Evolutionary conservation across 805 yeast genomes (phyloP), one percentile per base, ranked within the genome.

Genomic region (Nematodospora valgi): DNA sequence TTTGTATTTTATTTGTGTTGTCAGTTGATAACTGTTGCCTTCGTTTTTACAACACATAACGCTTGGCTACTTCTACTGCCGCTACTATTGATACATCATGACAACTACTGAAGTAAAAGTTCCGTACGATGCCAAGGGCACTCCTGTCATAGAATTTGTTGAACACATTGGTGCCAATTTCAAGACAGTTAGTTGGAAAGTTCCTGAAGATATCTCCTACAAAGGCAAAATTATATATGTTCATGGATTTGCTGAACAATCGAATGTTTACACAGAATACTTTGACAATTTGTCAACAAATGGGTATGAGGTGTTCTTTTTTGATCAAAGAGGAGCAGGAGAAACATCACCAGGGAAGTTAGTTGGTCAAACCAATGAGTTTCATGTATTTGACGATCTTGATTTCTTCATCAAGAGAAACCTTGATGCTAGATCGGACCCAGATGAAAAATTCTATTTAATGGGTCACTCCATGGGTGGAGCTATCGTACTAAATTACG

Each of bases 401-500:
- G 78, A 81, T 37, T 72, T 64, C 47, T 72, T 84, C 54, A 56
- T 80, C 35, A 61, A 72, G 37, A 51, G 50, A 30, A 70, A 70
- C 34, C 47, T 70, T 15, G 65, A 68, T 13, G 62, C 63, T 19
- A 41, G 58, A 25, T 35, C 36, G 9, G 55, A 54, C 5, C 52
- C 52, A 23, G 28, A 38, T 3, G 66, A 63, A 31, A 72, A 72
- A 41, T 46, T 82, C 21, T 70, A 64, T 46, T 49, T 85, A 30
- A 62, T 73, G 49, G 88, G 91, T 1, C 86, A 80, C 45, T 82
- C 88, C 7, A 82, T 85, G 89, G 95, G 95, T 33, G 91, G 91
- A 14, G 89, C 82, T 0, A 76, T 84, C 33, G 64, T 62, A 0
- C 59, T 84, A 38, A 80, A 79, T 54, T 83, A 84, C 52, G 78